Conservation (phyloP, 2,329 filamentous ascomycete genomes). For the Elsinoe australis region DNA sequence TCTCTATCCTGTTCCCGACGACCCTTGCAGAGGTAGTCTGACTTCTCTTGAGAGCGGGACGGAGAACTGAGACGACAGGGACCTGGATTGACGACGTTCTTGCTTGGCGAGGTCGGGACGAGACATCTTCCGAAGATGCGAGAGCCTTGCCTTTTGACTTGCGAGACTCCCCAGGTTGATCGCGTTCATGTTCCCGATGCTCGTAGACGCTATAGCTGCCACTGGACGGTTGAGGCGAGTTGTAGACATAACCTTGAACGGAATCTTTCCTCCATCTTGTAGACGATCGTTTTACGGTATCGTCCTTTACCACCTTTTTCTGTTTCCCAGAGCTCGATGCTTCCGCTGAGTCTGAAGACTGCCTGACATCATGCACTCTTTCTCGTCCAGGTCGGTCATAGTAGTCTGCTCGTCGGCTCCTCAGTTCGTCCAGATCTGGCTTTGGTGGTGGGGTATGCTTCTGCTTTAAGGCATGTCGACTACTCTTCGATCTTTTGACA, state of each 20-base stretch:
- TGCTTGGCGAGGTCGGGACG: background rate
- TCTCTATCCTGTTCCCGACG: background rate
- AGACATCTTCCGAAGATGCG: background rate
- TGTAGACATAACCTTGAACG: conserved; percentile 17
- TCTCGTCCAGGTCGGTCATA: conserved; percentile 1
- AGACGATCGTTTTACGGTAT: conserved; percentile 25
- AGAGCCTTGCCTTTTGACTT: background rate
- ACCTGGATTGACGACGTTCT: conserved; percentile 2
- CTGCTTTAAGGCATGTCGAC: background rate
- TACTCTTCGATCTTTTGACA: background rate
- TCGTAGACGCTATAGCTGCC: background rate
- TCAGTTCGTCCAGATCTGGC: conserved; percentile 7
- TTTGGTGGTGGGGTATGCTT: background rate
- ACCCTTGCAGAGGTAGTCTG: conserved; percentile 12
- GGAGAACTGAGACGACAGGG: background rate
- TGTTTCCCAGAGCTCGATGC: too few species aligned
- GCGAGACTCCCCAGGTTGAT: background rate
- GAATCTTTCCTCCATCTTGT: conserved; percentile 19
- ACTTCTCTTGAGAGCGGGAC: conserved; percentile 5
- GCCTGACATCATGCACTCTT: background rate
- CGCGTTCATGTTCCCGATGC: background rate
- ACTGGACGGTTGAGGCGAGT: background rate
- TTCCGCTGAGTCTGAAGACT: too few species aligned
- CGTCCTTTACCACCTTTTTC: conserved; percentile 19
- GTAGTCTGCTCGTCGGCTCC: conserved; percentile 6